These are phyloP conservation scores for Trypanosoma lewisi DNA, from an alignment of 208 protist species.

Conservation along the genomic window DNA sequence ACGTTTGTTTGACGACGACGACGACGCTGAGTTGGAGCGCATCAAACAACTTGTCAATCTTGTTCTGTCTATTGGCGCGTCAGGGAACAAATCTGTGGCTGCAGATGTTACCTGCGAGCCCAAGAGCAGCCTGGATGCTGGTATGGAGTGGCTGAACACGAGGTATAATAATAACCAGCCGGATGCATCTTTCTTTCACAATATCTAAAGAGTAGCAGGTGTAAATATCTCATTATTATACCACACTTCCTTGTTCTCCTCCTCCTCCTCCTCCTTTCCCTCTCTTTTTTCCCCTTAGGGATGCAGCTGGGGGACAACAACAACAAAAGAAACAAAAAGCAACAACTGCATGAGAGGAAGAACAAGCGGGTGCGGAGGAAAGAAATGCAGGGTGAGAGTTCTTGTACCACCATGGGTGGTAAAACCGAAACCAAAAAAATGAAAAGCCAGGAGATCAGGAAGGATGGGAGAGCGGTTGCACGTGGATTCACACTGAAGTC, in stretches of 20 bases:
- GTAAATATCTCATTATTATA: neutral
- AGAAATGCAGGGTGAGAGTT: neutral
- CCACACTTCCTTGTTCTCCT: too few species aligned
- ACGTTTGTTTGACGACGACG: conserved; percentile 36
- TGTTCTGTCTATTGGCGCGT: conserved; percentile 13
- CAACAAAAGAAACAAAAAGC: neutral
- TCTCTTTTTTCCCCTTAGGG: conserved; percentile 14
- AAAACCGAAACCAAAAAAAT: neutral
- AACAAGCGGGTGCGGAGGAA: neutral
- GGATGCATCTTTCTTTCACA: conserved; percentile 15
- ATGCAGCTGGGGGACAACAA: neutral
- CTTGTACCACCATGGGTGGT: neutral
- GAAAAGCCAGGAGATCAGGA: neutral
- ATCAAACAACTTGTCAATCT: conserved; percentile 22
- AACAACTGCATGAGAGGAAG: too few species aligned
- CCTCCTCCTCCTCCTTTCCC: conserved; percentile 3
- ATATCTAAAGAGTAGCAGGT: conserved; percentile 4
- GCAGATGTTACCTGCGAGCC: neutral
- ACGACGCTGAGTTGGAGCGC: conserved; percentile 31
- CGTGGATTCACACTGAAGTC: neutral
- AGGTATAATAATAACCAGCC: neutral
- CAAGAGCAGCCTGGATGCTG: conserved; percentile 14
- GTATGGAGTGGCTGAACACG: conserved; percentile 24
- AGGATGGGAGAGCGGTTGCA: neutral
- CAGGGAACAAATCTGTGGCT: neutral